Evolutionary conservation across 345 rosid species (phyloP), one percentile per base, ranked within the genome.

Genomic region (Eucalyptus cloeziana): DNA sequence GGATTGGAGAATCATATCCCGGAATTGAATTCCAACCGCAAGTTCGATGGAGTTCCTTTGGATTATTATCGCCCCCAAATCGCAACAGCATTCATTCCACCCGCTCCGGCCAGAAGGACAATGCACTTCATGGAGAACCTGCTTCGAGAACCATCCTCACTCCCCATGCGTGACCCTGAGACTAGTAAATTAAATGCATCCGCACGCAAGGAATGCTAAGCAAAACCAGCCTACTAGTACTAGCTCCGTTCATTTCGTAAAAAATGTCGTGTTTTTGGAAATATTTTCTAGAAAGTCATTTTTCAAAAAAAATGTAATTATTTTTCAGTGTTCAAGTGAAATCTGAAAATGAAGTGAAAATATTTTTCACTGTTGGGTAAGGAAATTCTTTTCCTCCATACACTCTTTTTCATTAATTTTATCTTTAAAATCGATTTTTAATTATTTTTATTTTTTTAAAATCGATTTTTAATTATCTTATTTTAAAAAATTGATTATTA

Each of bases 161-260:
- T 62, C 33, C 69, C 69, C 31, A 62, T 13, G 69, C 69, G 69
- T 62, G 69, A 62, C 33, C 31, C n/a, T 62, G 17, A 30, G 69
- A 27, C 16, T 62, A 16, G 80, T 31, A 69, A 69, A 69, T 31
- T 67, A 31, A 67, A 67, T 67, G 79, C 79, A 67, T 31, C 79
- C 40, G 33, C 40, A 31, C 40, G 3, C 40, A 15, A 67, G 76
- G 76, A 15, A 67, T 31, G 43, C 79, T 16, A 31, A 31, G 43
- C 76, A 31, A 69, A 69, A 69, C 22, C 79, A 69, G 43, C 43
- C 12, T 17, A 21, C 80, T 69, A 31, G 6, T 17, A 21, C 80
- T 69, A 31, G 6, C 25, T 52, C 10, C 2, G 0, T 21, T 21
- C 58, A 52, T 19, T 52, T 52, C 0, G 5, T 21, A 52, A 1